Evolutionary conservation across 345 rosid genomes (phyloP), one percentile per base, ranked within the genome.

Genomic region (Excoecaria cochinchinensis): DNA sequence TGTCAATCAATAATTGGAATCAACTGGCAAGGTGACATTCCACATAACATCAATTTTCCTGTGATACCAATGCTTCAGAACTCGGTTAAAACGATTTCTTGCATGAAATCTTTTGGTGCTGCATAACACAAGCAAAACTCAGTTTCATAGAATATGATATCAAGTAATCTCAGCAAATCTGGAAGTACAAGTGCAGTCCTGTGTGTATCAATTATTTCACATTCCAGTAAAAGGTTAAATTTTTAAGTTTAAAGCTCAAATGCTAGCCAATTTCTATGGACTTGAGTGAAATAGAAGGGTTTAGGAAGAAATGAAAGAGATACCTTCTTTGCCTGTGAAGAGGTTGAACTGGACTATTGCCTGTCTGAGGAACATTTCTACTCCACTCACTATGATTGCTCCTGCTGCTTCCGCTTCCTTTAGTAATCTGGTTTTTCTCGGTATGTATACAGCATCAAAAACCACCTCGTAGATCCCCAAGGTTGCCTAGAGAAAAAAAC

Each of bases 351-450:
- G 93, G 50, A 84, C 85, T 15, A 85, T 76, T 59, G 91, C 91
- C 69, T 89, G 93, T 50, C 89, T 77, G 66, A 89, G 83, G 84
- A 89, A 87, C 93, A 89, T 89, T 74, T 89, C 93, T 39, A 85
- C 88, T 39, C 91, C 93, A 48, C 88, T 74, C 4, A 89, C 93
- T 15, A 22, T 78, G 78, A 87, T 82, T 36, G 88, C 88, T 50
- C 91, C 91, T 0, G 87, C 88, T 64, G 87, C 89, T 62, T 84
- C 83, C 0, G 91, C 89, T 53, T 86, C 90, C 78, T 84, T 85
- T 8, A 89, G 74, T 8, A 87, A 82, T 53, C 83, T 87, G 60
- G 93, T 89, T 77, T 85, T 82, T 73, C 88, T 85, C 0, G 93
- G 91, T 58, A 79, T 85, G 76, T 87, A 89, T 22, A 89, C 90